Base-by-base conservation (phyloP, 257 asterid species). In the Misopates orontium region DNA sequence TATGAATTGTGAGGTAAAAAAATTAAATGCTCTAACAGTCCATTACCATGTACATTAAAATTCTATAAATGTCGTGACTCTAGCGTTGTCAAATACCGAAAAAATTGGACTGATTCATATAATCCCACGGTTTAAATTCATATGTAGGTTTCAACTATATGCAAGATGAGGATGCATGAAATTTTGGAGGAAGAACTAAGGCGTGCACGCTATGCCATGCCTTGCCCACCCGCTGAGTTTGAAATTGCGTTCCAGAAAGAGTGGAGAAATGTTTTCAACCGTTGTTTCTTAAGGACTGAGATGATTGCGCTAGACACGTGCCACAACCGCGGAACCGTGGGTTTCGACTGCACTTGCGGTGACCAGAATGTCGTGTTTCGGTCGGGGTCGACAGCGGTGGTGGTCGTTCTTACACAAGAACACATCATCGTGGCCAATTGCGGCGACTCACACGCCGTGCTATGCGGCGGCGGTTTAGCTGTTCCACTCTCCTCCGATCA, bases 381-480 rank as follows among this genome's bases (percentile, higher is more conserved):
- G 64, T 44, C 73, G 0, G 97, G 97, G 8, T 78, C 97, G 53
- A 85, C 97, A 0, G 95, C 95, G 5, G 89, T 87, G 16, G 87
- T 79, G 16, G 78, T 87, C 22, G 79, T 87, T 0, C 70, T 83
- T 4, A 77, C 88, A 0, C 82, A 85, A 1, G 80, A 76, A 0
- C 86, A 85, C 73, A 73, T 83, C 31, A 39, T 85, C 5, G 83
- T 79, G 1, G 85, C 82, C 5, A 87, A 87, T 58, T 85, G 95
- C 60, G 97, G 97, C 6, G 95, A 89, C 32, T 89, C 97, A 10
- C 95, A 95, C 21, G 95, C 97, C 59, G 80, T 87, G 45, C 89
- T 89, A 0, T 80, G 75, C 69, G 84, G 97, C 5, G 64, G 58
- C 56, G 84, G 89, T 8, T 68, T 59, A 0, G 69, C 85, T 2